phyloP scores from a whole-genome alignment of 495 filamentous ascomycete species.

The Bacidia rubella region DNA sequence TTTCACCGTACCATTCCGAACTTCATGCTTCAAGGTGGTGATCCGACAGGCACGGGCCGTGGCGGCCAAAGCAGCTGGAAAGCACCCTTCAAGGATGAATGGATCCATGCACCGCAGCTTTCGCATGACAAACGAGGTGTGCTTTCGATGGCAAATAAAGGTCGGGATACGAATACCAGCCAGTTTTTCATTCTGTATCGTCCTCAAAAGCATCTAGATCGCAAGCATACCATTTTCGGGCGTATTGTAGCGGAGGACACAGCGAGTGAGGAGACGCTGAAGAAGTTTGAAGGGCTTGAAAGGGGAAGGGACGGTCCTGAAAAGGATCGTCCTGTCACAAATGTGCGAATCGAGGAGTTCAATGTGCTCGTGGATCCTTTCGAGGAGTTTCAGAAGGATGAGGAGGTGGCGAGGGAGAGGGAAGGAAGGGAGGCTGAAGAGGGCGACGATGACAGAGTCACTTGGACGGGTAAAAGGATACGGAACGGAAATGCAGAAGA shows the following conservation, averaged over 20 bases:
- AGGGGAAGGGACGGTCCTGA: slow-evolving; percentile 41
- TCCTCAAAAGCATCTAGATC: slow-evolving; percentile 67
- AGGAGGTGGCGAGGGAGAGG: slow-evolving; percentile 31
- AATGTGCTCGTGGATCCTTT: slow-evolving; percentile 91
- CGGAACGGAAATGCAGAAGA: slow-evolving; percentile 47
- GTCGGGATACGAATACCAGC: slow-evolving; percentile 86
- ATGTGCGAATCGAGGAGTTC: slow-evolving; percentile 67
- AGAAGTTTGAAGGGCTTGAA: slow-evolving; percentile 51
- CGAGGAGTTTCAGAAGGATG: slow-evolving; percentile 70
- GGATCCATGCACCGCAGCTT: slow-evolving; percentile 60
- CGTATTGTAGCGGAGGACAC: slow-evolving; percentile 61
- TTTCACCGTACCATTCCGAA: slow-evolving; percentile 90
- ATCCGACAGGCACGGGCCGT: slow-evolving; percentile 54
- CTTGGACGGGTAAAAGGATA: slow-evolving; percentile 25
- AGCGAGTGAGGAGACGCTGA: slow-evolving; percentile 48
- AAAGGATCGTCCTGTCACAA: slow-evolving; percentile 53
- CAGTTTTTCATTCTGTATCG: slow-evolving; percentile 96
- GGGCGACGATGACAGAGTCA: slow-evolving; percentile 41
- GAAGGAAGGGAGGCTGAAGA: slow-evolving; percentile 42
- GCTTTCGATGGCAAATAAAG: slow-evolving; percentile 94
- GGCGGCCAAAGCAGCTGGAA: slow-evolving; percentile 85
- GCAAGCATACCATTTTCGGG: slow-evolving; percentile 94
- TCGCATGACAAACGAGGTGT: slow-evolving; percentile 68
- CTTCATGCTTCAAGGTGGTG: slow-evolving; percentile 97
- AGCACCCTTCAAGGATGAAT: slow-evolving; percentile 82